These are phyloP conservation scores for Talaromyces sp. DNA, from an alignment of 2,329 filamentous ascomycete genomes.

Conservation along the genomic window DNA sequence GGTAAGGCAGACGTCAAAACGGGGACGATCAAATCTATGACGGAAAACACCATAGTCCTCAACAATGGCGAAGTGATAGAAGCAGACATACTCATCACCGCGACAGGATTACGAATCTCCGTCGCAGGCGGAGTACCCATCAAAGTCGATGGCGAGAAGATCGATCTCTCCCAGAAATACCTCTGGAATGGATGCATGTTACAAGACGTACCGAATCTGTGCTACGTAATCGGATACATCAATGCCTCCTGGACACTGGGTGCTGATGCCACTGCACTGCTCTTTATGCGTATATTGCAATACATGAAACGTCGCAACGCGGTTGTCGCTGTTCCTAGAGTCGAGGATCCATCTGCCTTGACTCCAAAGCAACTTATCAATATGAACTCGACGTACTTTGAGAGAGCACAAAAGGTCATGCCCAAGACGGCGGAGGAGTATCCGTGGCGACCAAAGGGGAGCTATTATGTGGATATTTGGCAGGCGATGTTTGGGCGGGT, in stretches of 20 bases:
- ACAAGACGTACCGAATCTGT: constrained; percentile 44
- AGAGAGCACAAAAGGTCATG: constrained; percentile 30
- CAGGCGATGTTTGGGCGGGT: constrained; percentile 38
- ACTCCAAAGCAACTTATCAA: constrained; percentile 28
- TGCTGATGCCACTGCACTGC: constrained; percentile 42
- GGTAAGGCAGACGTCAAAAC: constrained; percentile 56
- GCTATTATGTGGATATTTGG: constrained; percentile 40
- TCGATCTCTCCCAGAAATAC: constrained; percentile 35
- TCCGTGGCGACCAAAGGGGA: constrained; percentile 40
- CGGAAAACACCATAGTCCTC: constrained; percentile 48
- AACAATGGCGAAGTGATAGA: constrained; percentile 41
- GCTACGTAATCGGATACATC: constrained; percentile 43
- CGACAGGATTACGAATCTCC: constrained; percentile 43
- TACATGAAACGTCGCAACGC: constrained; percentile 28
- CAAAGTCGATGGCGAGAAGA: constrained; percentile 36
- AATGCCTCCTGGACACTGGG: constrained; percentile 47
- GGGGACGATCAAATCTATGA: constrained; percentile 53
- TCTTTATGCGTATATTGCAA: constrained; percentile 38
- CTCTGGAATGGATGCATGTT: constrained; percentile 46
- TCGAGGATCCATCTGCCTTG: constrained; percentile 27
- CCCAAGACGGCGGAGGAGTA: constrained; percentile 39
- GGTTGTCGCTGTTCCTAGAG: constrained; percentile 27
- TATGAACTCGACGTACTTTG: constrained; percentile 42
- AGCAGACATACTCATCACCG: constrained; percentile 45
- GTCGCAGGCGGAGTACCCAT: constrained; percentile 38